These are phyloP conservation scores for Boletus hoseneyae DNA, from an alignment of 1,284 basidiomycete species.

Conservation along the genomic window DNA sequence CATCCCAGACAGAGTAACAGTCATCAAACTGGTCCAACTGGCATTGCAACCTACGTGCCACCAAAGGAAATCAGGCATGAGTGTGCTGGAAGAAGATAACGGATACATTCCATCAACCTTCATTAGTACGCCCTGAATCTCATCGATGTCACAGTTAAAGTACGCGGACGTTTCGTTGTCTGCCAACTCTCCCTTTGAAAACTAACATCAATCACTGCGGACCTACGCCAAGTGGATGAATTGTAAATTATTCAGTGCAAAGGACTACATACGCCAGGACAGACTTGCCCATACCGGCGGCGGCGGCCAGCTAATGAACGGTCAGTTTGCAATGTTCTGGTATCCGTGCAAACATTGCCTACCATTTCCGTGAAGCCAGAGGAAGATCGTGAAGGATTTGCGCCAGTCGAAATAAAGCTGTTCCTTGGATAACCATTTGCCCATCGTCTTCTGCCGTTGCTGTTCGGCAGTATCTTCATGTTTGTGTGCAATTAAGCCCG, in stretches of 20 bases:
- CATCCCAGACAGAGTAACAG: neutral
- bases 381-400: neutral
- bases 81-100: neutral
- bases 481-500: constrained; percentile 2
- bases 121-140: neutral
- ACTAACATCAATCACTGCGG: constrained; percentile 4
- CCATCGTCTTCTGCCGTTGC: neutral
- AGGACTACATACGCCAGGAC: neutral
- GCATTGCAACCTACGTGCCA: constrained; percentile 11
- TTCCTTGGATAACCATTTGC: neutral
- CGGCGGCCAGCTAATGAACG: neutral
- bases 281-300: neutral
- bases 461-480: neutral
- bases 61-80: neutral
- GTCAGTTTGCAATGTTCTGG: too few species aligned
- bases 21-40: constrained; percentile 5
- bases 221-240: neutral
- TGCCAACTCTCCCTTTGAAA: too few species aligned
- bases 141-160: constrained; percentile 12
- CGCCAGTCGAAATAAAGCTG: neutral
- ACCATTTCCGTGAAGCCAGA: too few species aligned
- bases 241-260: neutral
- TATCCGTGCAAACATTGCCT: too few species aligned
- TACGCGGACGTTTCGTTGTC: neutral
- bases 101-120: constrained; percentile 9